These are phyloP conservation scores for Sphaerulina vaccinii DNA, from an alignment of 2,329 filamentous ascomycete genomes.

Conservation along the genomic window DNA sequence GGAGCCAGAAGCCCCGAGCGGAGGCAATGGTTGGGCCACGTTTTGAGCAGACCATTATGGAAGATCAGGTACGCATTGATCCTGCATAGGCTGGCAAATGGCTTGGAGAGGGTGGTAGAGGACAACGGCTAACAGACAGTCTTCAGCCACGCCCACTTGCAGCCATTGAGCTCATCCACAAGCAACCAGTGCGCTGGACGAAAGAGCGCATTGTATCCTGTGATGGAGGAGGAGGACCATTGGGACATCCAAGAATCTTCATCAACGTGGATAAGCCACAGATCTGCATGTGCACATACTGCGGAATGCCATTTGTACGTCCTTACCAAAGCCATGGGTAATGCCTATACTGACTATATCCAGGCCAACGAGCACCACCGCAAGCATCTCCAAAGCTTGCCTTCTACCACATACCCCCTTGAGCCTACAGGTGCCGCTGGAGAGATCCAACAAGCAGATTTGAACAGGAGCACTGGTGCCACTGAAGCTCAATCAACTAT, in stretches of 20 bases:
- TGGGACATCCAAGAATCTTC: constrained; percentile 89
- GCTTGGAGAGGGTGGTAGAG: not conserved
- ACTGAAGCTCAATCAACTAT: constrained; percentile 50
- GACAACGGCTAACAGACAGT: constrained; percentile 26
- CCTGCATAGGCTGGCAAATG: not conserved
- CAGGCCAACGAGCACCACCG: constrained; percentile 90
- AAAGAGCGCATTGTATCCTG: constrained; percentile 79
- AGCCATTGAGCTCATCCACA: constrained; percentile 93
- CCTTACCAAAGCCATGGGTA: not conserved
- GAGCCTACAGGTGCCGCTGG: constrained; percentile 59
- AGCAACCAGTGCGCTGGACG: constrained; percentile 90
- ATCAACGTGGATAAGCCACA: constrained; percentile 98
- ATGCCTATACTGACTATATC: not conserved
- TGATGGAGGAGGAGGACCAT: constrained; percentile 85
- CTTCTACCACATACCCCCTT: constrained; percentile 70
- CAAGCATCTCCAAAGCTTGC: constrained; percentile 77
- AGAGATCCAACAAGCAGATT: constrained; percentile 53
- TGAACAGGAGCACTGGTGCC: constrained; percentile 33
- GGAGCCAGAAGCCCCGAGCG: constrained; percentile 76
- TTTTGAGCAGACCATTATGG: constrained; percentile 96
- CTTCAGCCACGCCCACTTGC: constrained; percentile 79
- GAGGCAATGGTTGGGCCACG: constrained; percentile 88
- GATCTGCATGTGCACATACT: constrained; percentile 88
- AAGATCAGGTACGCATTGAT: constrained; percentile 66
- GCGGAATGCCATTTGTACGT: constrained; percentile 87